Percentiles rank a stretch among this genome's conserved stretches.
These are phyloP conservation scores for Oleoguttula mirabilis DNA, from an alignment of 495 filamentous ascomycete genomes.

Conservation along the genomic window DNA sequence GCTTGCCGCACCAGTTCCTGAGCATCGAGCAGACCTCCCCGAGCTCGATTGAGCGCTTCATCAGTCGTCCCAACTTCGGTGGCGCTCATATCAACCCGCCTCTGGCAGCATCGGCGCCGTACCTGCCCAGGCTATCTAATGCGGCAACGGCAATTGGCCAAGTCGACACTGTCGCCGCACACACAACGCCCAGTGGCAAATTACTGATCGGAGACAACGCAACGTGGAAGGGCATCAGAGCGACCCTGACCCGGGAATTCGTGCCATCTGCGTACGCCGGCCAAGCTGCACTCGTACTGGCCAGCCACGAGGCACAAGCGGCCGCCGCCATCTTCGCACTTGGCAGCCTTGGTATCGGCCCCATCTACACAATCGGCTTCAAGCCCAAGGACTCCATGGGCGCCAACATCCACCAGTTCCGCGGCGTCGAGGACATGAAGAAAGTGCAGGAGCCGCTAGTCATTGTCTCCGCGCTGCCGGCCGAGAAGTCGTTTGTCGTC, in stretches of 20 bases:
- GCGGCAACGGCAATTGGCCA: constrained; percentile 64
- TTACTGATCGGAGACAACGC: constrained; percentile 62
- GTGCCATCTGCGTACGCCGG: constrained; percentile 68
- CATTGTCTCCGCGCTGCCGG: constrained; percentile 63
- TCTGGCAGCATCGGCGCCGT: constrained; percentile 39
- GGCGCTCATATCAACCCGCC: constrained; percentile 69
- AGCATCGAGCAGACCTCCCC: constrained; percentile 59
- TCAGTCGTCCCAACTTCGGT: constrained; percentile 59
- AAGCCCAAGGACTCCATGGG: constrained; percentile 52
- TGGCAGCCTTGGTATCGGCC: constrained; percentile 58
- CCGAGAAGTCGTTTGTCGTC: constrained; percentile 68
- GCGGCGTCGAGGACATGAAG: constrained; percentile 66
- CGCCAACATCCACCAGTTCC: constrained; percentile 61
- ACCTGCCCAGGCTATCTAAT: constrained; percentile 54
- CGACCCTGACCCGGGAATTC: constrained; percentile 66
- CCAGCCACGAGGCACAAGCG: constrained; percentile 55
- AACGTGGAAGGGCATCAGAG: constrained; percentile 71
- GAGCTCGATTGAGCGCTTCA: constrained; percentile 51
- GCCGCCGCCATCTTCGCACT: constrained; percentile 65
- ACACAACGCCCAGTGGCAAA: constrained; percentile 24
- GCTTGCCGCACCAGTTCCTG: constrained; percentile 65
- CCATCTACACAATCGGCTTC: constrained; percentile 77
- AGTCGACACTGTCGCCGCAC: constrained; percentile 65
- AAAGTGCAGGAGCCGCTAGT: constrained; percentile 63
- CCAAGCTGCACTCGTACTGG: constrained; percentile 61